Evolutionary conservation across 2,329 filamentous ascomycete species (phyloP), one percentile per base, ranked within the genome.

Genomic region (Ascochyta pisi): DNA sequence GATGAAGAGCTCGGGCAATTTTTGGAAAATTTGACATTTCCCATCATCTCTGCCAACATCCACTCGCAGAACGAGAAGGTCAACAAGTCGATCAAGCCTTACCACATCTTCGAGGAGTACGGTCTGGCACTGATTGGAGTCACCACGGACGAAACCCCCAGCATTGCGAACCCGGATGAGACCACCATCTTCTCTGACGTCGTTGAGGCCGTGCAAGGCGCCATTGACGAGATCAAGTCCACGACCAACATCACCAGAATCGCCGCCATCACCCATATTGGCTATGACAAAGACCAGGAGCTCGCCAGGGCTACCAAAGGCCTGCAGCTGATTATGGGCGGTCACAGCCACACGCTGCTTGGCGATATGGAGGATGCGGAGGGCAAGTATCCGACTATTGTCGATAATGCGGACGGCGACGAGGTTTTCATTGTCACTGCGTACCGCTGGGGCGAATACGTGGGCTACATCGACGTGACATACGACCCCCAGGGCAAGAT

Each of bases 361-460:
- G 86, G 86, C 47, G 78, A 84, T 65, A 83, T 86, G 77, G 71
- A 79, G n/a, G 80, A 78, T 23, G 82, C 86, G 13, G 77, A 81
- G 63, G 86, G 86, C 31, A 78, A 82, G 8, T 89, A 89, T 66
- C 87, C 87, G 1, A 89, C 86, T 13, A 84, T 89, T 46, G 81
- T 82, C 48, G 74, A 82, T 26, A 87, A 89, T 69, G 73, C 79
- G 58, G 82, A 85, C 45, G 86, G 85, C 40, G 83, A 89, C 31
- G 87, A 89, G 64, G 86, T 89, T 45, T 89, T 89, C 67, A 82
- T 89, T 64, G 86, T 89, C 16, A 88, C 86, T 7, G 83, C 86
- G 2, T 89, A 86, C 68, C 82, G 86, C 59, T 89, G 87, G 87
- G 86, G 86, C 47, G 85, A 89, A 74, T 89, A 89, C 52, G 73